Evolutionary conservation across 495 filamentous ascomycete genomes (phyloP).

Genomic region (Penicillium goetzii): DNA sequence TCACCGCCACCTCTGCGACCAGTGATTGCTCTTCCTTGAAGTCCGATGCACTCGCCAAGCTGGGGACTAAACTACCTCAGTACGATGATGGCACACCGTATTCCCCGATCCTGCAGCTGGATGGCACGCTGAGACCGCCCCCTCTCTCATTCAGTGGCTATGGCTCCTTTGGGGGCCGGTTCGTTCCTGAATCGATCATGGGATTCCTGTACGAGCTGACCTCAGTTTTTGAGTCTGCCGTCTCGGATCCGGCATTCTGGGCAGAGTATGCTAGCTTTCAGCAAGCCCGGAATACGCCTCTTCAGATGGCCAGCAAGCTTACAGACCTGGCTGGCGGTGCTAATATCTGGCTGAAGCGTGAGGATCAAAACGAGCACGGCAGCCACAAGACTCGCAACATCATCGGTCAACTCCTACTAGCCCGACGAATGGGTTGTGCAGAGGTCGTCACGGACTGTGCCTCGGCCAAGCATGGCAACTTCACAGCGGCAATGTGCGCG

Average conservation of each 20-base stretch:
- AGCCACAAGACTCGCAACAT: slow-evolving; percentile 40
- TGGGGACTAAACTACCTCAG: slow-evolving; percentile 10
- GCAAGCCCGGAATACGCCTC: slow-evolving; percentile 27
- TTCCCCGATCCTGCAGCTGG: slow-evolving; percentile 30
- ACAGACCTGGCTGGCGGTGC: slow-evolving; percentile 32
- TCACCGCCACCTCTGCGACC: slow-evolving; percentile 23
- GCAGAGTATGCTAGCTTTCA: slow-evolving; percentile 32
- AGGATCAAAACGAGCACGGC: slow-evolving; percentile 37
- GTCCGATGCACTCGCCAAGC: slow-evolving; percentile 17
- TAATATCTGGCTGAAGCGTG: slow-evolving; percentile 42
- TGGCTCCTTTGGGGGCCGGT: slow-evolving; percentile 39
- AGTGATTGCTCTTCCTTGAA: slow-evolving; percentile 21
- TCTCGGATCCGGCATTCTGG: slow-evolving; percentile 41
- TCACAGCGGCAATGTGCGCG: slow-evolving; percentile 39
- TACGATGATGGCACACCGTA: slow-evolving; percentile 25
- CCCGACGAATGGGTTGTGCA: slow-evolving; percentile 33
- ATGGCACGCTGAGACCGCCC: slow-evolving; percentile 31
- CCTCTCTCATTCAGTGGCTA: slow-evolving; percentile 33
- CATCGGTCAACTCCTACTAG: slow-evolving; percentile 40
- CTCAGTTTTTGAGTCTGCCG: slow-evolving; percentile 33
- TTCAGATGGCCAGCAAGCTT: slow-evolving; percentile 34
- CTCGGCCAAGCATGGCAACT: slow-evolving; percentile 38
- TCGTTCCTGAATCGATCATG: slow-evolving; percentile 40
- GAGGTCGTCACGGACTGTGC: slow-evolving; percentile 43
- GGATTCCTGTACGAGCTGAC: slow-evolving; percentile 37